phyloP scores from a whole-genome alignment of 179 eudicot species.

The Spergularia azorica region DNA sequence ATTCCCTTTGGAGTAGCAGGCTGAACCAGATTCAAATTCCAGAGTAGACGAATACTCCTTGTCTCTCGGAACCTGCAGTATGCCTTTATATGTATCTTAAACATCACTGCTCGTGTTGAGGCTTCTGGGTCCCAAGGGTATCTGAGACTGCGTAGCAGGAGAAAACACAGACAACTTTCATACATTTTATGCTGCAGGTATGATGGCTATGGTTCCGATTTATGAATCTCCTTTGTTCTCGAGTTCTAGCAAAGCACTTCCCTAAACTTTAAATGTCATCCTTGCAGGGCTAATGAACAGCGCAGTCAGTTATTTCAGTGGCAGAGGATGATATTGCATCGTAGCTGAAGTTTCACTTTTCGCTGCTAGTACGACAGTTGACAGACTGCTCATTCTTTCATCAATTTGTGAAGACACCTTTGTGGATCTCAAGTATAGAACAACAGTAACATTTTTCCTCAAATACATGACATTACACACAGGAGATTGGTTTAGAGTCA shows the following conservation, averaged over 20 bases:
- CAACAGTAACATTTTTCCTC: neutral
- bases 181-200: conserved; percentile 18
- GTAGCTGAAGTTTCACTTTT: neutral
- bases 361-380: neutral
- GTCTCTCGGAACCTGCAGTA: neutral
- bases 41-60: conserved; percentile 6
- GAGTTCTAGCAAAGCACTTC: neutral
- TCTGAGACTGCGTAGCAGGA: neutral
- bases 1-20: conserved; percentile 89
- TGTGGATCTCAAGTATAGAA: conserved; percentile 17
- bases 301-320: neutral
- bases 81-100: neutral
- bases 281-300: conserved; percentile 21
- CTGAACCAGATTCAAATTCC: conserved; percentile 65
- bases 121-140: neutral
- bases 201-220: neutral
- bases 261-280: neutral
- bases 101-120: conserved; percentile 4
- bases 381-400: neutral
- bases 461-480: neutral
- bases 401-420: conserved; percentile 7
- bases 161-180: conserved; percentile 5
- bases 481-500: neutral
- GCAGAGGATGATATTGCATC: conserved; percentile 13
- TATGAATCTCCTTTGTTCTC: neutral